Conservation (phyloP, 176 grass and related monocot species). For the Dactylis glomerata region DNA sequence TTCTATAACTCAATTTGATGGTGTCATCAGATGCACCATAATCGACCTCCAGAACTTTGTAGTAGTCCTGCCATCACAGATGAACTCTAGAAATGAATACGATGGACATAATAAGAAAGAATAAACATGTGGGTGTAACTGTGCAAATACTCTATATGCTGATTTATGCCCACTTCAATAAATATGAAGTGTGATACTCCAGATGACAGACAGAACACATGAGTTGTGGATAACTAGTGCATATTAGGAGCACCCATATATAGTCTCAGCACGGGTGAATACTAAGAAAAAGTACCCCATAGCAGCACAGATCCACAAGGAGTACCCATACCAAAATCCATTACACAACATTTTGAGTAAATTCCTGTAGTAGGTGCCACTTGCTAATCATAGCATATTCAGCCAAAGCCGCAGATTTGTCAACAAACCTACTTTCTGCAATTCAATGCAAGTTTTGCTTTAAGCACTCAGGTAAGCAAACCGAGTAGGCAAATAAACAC, state of each 20-base stretch:
- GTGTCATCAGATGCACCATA: slow-evolving; percentile 67
- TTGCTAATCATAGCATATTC: not conserved
- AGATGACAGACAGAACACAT: not conserved
- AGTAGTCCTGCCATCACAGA: slow-evolving; percentile 54
- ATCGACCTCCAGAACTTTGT: slow-evolving; percentile 79
- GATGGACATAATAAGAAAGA: not conserved
- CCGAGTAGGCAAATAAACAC: not conserved
- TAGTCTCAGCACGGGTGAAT: not conserved
- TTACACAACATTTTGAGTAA: not conserved
- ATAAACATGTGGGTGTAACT: not conserved
- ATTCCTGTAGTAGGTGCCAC: not conserved
- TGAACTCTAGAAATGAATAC: slow-evolving; percentile 10
- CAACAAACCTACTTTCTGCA: not conserved
- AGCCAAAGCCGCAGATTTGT: not conserved
- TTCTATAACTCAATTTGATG: slow-evolving; percentile 76
- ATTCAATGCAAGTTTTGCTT: not conserved
- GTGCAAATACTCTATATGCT: not conserved
- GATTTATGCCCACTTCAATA: not conserved
- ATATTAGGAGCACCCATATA: not conserved
- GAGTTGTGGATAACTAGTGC: not conserved
- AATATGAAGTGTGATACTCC: not conserved
- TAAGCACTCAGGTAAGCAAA: not conserved
- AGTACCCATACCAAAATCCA: not conserved
- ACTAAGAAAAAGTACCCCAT: not conserved
- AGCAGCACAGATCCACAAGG: not conserved